Percentiles rank a stretch among this genome's conserved stretches.
Evolutionary conservation across 805 yeast species (phyloP).

Genomic region (Saccharomycopsis fibuligera): DNA sequence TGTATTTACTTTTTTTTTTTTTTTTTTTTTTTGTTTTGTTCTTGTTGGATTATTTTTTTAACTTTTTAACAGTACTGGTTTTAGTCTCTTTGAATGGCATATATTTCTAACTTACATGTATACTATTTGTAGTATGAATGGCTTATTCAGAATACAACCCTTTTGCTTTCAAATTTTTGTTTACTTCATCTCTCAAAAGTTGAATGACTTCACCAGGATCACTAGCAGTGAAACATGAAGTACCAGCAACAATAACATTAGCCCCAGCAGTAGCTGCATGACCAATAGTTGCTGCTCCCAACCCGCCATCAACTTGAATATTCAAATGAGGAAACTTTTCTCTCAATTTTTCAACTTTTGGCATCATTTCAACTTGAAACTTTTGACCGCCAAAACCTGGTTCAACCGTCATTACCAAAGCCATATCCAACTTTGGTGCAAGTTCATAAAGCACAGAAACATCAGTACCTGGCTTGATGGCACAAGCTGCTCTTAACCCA

Average conservation of each 20-base stretch:
- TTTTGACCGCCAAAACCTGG: conserved; percentile 99
- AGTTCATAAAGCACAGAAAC: conserved; percentile 75
- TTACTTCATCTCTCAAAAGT: conserved; percentile 59
- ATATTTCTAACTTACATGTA: not conserved
- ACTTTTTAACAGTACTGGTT: too few relatives aligned
- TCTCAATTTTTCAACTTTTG: conserved; percentile 79
- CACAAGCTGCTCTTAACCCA: conserved; percentile 93
- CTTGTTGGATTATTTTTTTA: not conserved
- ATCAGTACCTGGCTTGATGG: conserved; percentile 88
- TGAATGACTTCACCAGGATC: conserved; percentile 73
- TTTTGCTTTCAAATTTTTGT: conserved; percentile 37
- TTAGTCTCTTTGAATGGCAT: too few relatives aligned
- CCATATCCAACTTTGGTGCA: conserved; percentile 82
- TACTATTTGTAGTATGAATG: not conserved
- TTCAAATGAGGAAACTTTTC: conserved; percentile 67
- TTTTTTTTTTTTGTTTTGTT: not conserved
- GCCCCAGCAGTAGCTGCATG: conserved; percentile 97
- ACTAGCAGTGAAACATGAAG: conserved; percentile 81
- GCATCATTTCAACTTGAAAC: conserved; percentile 95
- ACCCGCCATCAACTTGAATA: conserved; percentile 96
- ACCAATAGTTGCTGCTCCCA: conserved; percentile 78
- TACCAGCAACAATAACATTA: conserved; percentile 96
- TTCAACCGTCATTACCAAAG: conserved; percentile 96
- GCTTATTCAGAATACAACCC: conserved; percentile 34
- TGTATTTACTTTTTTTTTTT: not conserved